Evolutionary conservation across 345 rosid species (phyloP), one percentile per base, ranked within the genome.

Genomic region (Gossypium thurberi): DNA sequence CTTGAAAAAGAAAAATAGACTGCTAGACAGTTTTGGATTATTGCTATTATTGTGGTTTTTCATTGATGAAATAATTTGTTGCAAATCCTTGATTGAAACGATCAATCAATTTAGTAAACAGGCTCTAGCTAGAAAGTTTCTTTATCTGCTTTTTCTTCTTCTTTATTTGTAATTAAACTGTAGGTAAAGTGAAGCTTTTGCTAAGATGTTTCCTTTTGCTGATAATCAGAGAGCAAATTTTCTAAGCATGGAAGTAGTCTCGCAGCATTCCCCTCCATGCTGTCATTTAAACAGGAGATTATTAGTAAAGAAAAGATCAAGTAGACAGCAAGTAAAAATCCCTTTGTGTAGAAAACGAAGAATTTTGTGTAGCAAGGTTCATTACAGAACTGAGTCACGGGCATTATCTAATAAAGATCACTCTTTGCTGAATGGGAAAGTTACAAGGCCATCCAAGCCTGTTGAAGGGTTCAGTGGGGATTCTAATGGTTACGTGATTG

Each of bases 211-310:
- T 56, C 52, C 4, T 60, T 60, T 60, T 60, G 58, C 17, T 26
- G 33, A 72, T 72, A 17, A 48, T 60, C 11, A 46, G n/a, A 60
- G 66, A 60, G 9, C 4, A 58, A 51, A 18, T 40, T 67, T 75
- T 73, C 66, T 56, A 70, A 83, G 71, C 12, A 94, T 92, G 97
- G 92, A 89, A 81, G 79, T 87, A 78, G 77, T 90, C 75, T 77
- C 92, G 25, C 76, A 77, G 15, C 84, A 74, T 73, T 75, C 81
- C 12, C 78, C 84, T 11, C 81, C 81, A n/a, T 75, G 81, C 42
- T 73, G 84, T 70, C 63, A 81, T 72, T 61, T 76, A 71, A 74
- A 74, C 57, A 26, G 82, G 79, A 81, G 78, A 78, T 57, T 44
- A 13, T 25, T 76, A 60, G 75, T 28, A 47, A 81, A 75, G 26